These are phyloP conservation scores for Lactuca saligna DNA, from an alignment of 129 eudicot species.

Conservation along the genomic window DNA sequence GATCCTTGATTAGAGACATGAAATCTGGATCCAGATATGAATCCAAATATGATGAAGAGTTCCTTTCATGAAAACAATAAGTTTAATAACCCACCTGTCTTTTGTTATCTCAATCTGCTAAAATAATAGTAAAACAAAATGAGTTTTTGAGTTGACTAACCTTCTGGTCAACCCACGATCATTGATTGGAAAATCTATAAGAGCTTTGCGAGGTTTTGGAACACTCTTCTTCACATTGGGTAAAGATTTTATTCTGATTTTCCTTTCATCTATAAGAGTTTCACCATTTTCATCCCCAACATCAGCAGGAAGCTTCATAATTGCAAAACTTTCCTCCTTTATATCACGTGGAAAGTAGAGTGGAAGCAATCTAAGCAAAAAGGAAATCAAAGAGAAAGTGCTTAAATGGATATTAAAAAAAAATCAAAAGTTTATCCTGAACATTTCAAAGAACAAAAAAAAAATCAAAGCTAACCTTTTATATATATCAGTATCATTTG, in stretches of 20 bases:
- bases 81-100: too few relatives aligned
- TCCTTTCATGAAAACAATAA: constrained; percentile 33
- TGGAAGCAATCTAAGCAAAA: constrained; percentile 70
- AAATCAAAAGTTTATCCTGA: constrained; percentile 2
- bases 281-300: constrained; percentile 99
- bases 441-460: too few relatives aligned
- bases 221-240: constrained; percentile 64
- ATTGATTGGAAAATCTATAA: constrained; percentile 51
- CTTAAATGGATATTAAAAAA: background rate
- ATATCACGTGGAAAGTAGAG: constrained; percentile 97
- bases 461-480: constrained; percentile 52
- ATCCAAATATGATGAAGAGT: constrained; percentile 74
- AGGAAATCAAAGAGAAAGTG: background rate
- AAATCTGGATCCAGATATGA: constrained; percentile 89
- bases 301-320: constrained; percentile 93
- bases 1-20: constrained; percentile 92
- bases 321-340: constrained; percentile 80
- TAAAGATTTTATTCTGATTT: constrained; percentile 89
- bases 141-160: constrained; percentile 45
- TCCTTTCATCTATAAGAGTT: constrained; percentile 87
- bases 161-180: constrained; percentile 61
- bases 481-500: constrained; percentile 87
- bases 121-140: constrained; percentile 1
- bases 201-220: constrained; percentile 43
- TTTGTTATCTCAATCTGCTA: constrained; percentile 7